These are phyloP conservation scores for Phragmites australis DNA, from an alignment of 176 grass and related monocot species.

Conservation along the genomic window DNA sequence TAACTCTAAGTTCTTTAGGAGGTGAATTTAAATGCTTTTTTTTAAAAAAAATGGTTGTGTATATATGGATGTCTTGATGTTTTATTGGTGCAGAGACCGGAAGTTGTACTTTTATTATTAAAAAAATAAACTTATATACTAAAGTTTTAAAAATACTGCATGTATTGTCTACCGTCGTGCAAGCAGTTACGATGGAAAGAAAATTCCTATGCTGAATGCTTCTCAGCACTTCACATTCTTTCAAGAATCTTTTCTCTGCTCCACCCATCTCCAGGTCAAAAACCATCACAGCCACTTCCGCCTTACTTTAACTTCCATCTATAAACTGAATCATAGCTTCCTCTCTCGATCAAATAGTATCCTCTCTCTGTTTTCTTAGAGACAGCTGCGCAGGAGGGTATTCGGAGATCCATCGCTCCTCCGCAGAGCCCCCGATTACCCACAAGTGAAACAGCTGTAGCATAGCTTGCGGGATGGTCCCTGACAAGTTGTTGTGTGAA, in stretches of 20 bases:
- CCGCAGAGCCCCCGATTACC: neutral
- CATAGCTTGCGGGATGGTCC: too few species aligned
- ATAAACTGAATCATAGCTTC: neutral
- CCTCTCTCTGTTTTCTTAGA: neutral
- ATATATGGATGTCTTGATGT: too few species aligned
- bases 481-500: too few species aligned
- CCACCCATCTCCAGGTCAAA: constrained; percentile 38
- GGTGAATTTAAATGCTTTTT: too few species aligned
- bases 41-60: too few species aligned
- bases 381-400: neutral
- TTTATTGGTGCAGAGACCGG: too few species aligned
- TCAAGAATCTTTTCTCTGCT: constrained; percentile 37
- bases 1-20: too few species aligned
- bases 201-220: constrained; percentile 53
- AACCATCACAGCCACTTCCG: constrained; percentile 44
- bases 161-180: constrained; percentile 20
- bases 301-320: neutral
- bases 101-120: too few species aligned
- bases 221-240: constrained; percentile 48
- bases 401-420: neutral
- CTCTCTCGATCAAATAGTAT: neutral
- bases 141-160: constrained; percentile 57
- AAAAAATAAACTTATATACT: constrained; percentile 57
- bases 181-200: constrained; percentile 44
- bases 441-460: neutral